Evolutionary conservation across 805 yeast genomes (phyloP).

Genomic region (Saccharomycopsis schoenii): DNA sequence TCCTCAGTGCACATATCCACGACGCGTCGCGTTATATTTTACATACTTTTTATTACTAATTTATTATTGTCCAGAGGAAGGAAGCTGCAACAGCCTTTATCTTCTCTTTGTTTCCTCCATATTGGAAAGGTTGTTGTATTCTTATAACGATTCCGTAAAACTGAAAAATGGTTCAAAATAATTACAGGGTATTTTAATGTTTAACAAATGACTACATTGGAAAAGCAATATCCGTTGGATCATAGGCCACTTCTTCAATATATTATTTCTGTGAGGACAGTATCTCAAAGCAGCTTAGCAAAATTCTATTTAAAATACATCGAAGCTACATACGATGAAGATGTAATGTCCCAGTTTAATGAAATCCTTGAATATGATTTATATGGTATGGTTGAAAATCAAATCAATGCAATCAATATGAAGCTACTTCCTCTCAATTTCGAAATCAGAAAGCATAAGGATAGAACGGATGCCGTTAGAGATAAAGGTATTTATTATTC

Average conservation of each 20-base stretch:
- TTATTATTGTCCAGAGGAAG: too few species aligned
- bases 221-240: constrained; percentile 4
- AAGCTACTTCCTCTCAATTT: constrained; percentile 9
- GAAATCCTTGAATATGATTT: constrained; percentile 1
- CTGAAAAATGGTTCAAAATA: background rate
- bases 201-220: background rate
- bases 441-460: constrained; percentile 14
- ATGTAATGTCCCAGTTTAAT: background rate
- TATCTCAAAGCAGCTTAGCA: constrained; percentile 4
- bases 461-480: background rate
- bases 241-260: constrained; percentile 14
- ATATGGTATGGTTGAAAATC: constrained; percentile 2
- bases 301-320: constrained; percentile 5
- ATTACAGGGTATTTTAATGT: too few species aligned
- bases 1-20: too few species aligned
- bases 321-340: background rate
- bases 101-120: too few species aligned
- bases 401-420: constrained; percentile 8
- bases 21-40: too few species aligned
- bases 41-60: too few species aligned
- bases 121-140: too few species aligned
- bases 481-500: constrained; percentile 10
- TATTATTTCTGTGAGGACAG: constrained; percentile 10
- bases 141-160: background rate
- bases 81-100: too few species aligned